These are phyloP conservation scores for Westerdykella aurantiaca DNA, from an alignment of 2,329 filamentous ascomycete species.

Conservation along the genomic window DNA sequence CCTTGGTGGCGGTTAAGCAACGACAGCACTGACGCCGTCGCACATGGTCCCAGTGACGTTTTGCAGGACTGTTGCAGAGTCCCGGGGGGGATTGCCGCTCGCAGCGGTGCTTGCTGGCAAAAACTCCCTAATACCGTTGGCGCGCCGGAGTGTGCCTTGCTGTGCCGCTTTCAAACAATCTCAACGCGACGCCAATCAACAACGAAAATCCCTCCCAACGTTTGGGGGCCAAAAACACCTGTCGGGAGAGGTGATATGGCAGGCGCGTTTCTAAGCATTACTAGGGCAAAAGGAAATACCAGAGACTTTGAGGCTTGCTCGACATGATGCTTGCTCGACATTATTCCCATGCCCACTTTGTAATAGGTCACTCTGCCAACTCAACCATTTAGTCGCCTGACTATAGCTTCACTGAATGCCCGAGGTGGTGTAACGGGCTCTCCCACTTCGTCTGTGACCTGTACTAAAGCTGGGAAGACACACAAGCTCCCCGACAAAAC, in stretches of 20 bases:
- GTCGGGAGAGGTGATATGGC: too few species aligned
- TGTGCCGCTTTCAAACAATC: not conserved
- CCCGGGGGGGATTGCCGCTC: too few species aligned
- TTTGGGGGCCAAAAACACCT: too few species aligned
- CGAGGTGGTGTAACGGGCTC: slow-evolving; percentile 21
- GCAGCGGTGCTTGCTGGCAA: not conserved
- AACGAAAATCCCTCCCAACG: too few species aligned
- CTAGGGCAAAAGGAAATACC: too few species aligned
- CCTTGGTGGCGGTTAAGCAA: too few species aligned
- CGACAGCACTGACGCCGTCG: too few species aligned
- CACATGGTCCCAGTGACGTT: too few species aligned
- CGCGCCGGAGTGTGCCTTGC: not conserved
- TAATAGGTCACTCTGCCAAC: not conserved
- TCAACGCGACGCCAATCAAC: too few species aligned
- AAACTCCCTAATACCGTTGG: not conserved
- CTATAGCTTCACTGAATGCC: slow-evolving; percentile 22
- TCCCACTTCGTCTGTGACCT: slow-evolving; percentile 27
- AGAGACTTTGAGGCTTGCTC: not conserved
- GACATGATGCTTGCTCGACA: not conserved
- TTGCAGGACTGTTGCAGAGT: too few species aligned
- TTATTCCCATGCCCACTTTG: not conserved
- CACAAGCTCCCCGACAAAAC: slow-evolving; percentile 14
- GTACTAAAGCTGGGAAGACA: slow-evolving; percentile 33
- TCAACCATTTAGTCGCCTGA: slow-evolving; percentile 22
- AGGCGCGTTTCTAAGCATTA: too few species aligned